Percentiles rank a stretch among this genome's conserved stretches.
Conservation (phyloP, 2,329 filamentous ascomycete genomes). For the Colletotrichum siamense region DNA sequence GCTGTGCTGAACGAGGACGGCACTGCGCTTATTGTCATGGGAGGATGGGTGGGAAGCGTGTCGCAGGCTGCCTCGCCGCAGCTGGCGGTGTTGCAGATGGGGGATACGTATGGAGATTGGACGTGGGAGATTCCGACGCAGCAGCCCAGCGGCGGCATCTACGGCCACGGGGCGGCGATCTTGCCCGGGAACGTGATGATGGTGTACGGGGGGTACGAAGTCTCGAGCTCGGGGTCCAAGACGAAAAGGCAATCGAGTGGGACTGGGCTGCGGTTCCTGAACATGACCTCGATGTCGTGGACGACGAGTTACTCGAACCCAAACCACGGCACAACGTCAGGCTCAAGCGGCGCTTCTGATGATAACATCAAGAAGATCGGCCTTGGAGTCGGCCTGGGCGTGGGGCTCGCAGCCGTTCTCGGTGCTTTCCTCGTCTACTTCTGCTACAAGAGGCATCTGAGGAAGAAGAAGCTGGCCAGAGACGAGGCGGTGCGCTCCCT, state of each 20-base stretch:
- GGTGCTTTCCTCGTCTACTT: slow-evolving; percentile 51
- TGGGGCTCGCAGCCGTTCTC: slow-evolving; percentile 62
- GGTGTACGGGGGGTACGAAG: slow-evolving; percentile 67
- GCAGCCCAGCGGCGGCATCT: slow-evolving; percentile 57
- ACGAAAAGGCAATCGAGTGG: slow-evolving; percentile 37
- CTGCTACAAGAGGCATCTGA: slow-evolving; percentile 51
- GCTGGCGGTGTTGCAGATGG: slow-evolving; percentile 77
- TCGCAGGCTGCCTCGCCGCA: slow-evolving; percentile 80
- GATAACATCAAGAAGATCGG: slow-evolving; percentile 53
- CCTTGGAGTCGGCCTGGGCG: slow-evolving; percentile 68
- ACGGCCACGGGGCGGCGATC: slow-evolving; percentile 68
- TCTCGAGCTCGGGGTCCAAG: slow-evolving; percentile 38
- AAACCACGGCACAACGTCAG: slow-evolving; percentile 15
- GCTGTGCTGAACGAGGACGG: slow-evolving; percentile 83
- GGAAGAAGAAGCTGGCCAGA: slow-evolving; percentile 33
- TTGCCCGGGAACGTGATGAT: slow-evolving; percentile 73
- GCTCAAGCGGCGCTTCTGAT: neutral
- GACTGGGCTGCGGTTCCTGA: slow-evolving; percentile 52
- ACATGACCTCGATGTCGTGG: slow-evolving; percentile 64
- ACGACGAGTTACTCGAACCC: slow-evolving; percentile 55
- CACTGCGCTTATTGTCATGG: slow-evolving; percentile 76
- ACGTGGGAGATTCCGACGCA: slow-evolving; percentile 68
- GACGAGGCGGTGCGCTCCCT: slow-evolving; percentile 55
- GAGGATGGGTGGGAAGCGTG: slow-evolving; percentile 91
- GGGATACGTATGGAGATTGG: slow-evolving; percentile 78